A percentile compares a stretch with the other conserved stretches of the same genome.
Evolutionary conservation across 2,329 filamentous ascomycete genomes (phyloP).

Genomic region (Cercospora sp.): DNA sequence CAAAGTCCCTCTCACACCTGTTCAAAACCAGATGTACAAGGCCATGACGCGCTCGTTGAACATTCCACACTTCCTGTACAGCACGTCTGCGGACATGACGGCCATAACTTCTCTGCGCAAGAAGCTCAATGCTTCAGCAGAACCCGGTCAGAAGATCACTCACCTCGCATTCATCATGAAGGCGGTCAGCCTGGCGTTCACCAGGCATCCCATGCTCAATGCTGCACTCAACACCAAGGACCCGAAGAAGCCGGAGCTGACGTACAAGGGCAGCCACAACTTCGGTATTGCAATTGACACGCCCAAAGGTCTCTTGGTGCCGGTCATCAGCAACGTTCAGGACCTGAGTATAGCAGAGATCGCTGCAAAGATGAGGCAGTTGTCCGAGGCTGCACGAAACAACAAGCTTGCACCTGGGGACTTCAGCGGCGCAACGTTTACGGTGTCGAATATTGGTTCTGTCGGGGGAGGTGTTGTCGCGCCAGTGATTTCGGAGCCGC

Average conservation of each 20-base stretch:
- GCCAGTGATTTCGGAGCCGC: conserved; percentile 85
- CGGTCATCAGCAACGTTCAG: conserved; percentile 84
- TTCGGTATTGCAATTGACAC: conserved; percentile 97
- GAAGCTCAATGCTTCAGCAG: conserved; percentile 65
- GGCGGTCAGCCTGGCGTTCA: conserved; percentile 81
- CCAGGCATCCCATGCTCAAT: conserved; percentile 83
- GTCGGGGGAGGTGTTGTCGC: conserved; percentile 90
- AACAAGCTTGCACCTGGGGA: conserved; percentile 75
- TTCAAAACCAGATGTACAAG: conserved; percentile 95
- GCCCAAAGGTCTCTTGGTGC: conserved; percentile 81
- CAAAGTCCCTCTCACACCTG: conserved; percentile 67
- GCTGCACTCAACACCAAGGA: conserved; percentile 70
- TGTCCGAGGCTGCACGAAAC: conserved; percentile 70
- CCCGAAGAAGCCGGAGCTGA: conserved; percentile 68
- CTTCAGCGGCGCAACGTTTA: conserved; percentile 84
- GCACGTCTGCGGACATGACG: conserved; percentile 83
- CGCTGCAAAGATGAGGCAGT: conserved; percentile 70
- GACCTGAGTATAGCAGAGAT: conserved; percentile 74
- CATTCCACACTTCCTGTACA: conserved; percentile 95
- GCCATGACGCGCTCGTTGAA: conserved; percentile 87
- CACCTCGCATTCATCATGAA: conserved; percentile 96
- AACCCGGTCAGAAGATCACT: conserved; percentile 64
- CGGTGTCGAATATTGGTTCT: conserved; percentile 93
- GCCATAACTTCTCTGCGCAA: conserved; percentile 69
- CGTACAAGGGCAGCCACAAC: conserved; percentile 84